Conservation (phyloP, 2,329 filamentous ascomycete species). For the Lasiodiplodia sp. region DNA sequence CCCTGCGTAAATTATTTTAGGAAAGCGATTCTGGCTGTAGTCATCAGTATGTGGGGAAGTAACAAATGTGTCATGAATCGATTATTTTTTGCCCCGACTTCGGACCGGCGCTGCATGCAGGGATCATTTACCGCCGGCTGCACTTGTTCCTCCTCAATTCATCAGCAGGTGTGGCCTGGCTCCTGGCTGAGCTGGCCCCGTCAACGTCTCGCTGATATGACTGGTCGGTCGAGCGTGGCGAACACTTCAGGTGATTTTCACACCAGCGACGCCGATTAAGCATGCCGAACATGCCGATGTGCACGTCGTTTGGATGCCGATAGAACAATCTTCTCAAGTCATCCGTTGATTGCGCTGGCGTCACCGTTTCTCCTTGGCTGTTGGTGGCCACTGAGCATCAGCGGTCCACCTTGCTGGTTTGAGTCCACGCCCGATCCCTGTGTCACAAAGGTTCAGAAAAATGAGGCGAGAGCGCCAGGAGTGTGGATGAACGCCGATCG, state of each 20-base stretch:
- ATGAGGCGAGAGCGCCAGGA: neutral
- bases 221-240: constrained; percentile 8
- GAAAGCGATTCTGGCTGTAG: neutral
- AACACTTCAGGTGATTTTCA: constrained; percentile 21
- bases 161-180: constrained; percentile 18
- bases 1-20: constrained; percentile 12
- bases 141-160: constrained; percentile 1
- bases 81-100: constrained; percentile 15
- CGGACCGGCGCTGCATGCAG: constrained; percentile 3
- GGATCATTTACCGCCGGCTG: neutral
- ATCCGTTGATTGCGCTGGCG: neutral
- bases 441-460: neutral
- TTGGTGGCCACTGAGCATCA: neutral
- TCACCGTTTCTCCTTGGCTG: constrained; percentile 4
- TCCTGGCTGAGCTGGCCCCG: neutral
- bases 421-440: neutral
- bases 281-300: constrained; percentile 28
- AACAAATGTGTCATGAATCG: neutral
- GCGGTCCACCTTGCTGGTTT: constrained; percentile 6
- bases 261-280: neutral
- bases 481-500: constrained; percentile 19
- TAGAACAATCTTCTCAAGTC: neutral
- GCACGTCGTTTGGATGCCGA: constrained; percentile 4
- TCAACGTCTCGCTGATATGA: constrained; percentile 8
- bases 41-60: constrained; percentile 12